Evolutionary conservation across 441 rosid species (phyloP).

Genomic region (Adansonia gregorii): DNA sequence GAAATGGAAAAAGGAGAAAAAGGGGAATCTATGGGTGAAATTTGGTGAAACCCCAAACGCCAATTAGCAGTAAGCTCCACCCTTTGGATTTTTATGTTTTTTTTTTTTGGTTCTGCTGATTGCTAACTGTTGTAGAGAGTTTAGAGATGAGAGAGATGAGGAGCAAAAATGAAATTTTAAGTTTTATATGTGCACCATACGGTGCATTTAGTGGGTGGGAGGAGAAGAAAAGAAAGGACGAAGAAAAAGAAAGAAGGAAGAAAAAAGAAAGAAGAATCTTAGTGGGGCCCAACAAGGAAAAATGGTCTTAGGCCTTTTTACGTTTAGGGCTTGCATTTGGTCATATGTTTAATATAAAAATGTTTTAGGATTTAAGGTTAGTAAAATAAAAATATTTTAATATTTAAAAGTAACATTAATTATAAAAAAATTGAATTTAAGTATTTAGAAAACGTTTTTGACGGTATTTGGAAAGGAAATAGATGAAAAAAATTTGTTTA

Average conservation of each 20-base stretch:
- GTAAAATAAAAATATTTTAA: too few relatives aligned
- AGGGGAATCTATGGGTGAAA: not conserved
- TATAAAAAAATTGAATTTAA: not conserved
- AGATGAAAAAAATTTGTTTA: too few relatives aligned
- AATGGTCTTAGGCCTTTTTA: not conserved
- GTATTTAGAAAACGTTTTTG: too few relatives aligned
- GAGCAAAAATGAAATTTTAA: too few relatives aligned
- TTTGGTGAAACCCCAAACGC: not conserved
- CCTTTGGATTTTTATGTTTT: too few relatives aligned
- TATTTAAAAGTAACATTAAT: not conserved
- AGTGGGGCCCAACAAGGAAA: too few relatives aligned
- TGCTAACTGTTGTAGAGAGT: not conserved
- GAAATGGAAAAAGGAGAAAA: not conserved
- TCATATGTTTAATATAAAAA: too few relatives aligned
- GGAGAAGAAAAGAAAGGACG: not conserved
- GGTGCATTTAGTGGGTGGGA: not conserved
- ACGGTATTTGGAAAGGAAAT: too few relatives aligned
- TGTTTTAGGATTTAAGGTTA: too few relatives aligned
- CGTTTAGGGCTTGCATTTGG: not conserved
- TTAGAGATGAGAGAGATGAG: not conserved
- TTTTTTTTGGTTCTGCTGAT: not conserved
- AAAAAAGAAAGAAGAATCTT: not conserved
- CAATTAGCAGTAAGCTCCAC: too few relatives aligned
- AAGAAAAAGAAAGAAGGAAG: not conserved
- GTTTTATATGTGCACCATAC: too few relatives aligned